phyloP scores from a whole-genome alignment of 352 stramenopile species.

The Globisporangium canariense region DNA sequence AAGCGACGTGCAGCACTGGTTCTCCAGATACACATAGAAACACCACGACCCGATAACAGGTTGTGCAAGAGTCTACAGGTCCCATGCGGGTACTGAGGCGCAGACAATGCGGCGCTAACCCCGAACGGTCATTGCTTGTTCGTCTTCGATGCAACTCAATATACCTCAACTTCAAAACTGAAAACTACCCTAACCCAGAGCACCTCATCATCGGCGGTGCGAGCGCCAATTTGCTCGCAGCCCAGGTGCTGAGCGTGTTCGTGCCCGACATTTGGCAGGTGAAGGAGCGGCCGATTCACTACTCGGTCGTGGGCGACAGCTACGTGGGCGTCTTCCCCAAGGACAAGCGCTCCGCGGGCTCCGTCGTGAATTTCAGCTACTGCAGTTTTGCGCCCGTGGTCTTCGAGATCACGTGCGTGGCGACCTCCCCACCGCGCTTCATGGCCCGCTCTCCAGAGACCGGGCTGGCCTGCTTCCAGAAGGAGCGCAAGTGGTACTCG shows the following conservation, averaged over 20 bases:
- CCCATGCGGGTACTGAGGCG: too few species aligned
- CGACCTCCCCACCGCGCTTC: too few species aligned
- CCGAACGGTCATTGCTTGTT: neutral
- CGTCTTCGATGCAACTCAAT: neutral
- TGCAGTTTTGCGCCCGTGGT: too few species aligned
- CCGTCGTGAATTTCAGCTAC: constrained; percentile 24
- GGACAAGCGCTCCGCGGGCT: constrained; percentile 12
- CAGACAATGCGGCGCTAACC: neutral
- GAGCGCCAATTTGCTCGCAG: constrained; percentile 23
- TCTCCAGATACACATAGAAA: neutral
- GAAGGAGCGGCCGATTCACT: constrained; percentile 29
- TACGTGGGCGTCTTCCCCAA: constrained; percentile 41
- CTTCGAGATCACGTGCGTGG: too few species aligned
- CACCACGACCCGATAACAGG: neutral
- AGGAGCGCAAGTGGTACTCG: too few species aligned
- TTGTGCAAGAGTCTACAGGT: too few species aligned
- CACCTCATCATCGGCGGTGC: constrained; percentile 46
- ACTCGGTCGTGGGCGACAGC: constrained; percentile 39
- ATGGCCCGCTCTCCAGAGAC: too few species aligned
- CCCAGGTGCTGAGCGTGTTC: constrained; percentile 35
- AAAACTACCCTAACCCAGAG: constrained; percentile 21
- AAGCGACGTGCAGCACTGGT: neutral
- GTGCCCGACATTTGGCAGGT: constrained; percentile 53
- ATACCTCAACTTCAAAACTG: neutral
- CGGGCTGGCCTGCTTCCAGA: too few species aligned